Base-by-base conservation (phyloP, 1,284 basidiomycete species). In the Tilletia caries region DNA sequence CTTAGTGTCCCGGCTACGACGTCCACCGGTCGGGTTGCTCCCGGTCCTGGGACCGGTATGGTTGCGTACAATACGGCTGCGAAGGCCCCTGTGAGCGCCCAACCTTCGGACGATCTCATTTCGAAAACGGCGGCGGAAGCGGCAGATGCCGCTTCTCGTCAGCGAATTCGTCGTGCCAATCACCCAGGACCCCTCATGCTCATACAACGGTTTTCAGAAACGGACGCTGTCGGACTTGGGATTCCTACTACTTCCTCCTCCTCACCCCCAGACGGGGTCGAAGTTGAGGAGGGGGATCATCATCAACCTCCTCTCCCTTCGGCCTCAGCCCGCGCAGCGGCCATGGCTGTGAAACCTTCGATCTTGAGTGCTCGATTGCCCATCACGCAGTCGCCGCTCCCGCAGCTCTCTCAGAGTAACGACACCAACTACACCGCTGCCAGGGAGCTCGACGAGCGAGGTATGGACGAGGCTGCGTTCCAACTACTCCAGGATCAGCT, bases 111-210 rank as follows among this genome's bases (percentile, higher is more conserved):
- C 10, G 37, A 41, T 10, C 10, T 15, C 37, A 15, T 41, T 6
- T 15, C 8, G 2, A 15, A 41, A 2, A 41, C 37, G 1, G 15
- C 10, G 8, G 2, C 37, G 37, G 37, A 41, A 2, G 37, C 37
- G 10, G 8, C 37, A 6, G 52, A 25, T 29, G 8, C 37, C 37
- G 52, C 27, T 29, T 29, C 52, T 1, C n/a, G 25, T 13, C 23
- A 54, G 5, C 58, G 58, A 0, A 29, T 62, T 12, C 13, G 27
- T 34, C 69, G 81, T 0, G 67, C 71, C 20, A 72, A 76, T 43
- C 80, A 82, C 43, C 81, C 81, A 6, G 81, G 81, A 1, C 79
- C 77, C 6, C 77, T 82, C 46, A 75, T 75, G 50, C 70, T 82
- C 15, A 74, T 74, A 1, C 64, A 73, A 25, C 75, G 76, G 12